Evolutionary conservation across 2,329 filamentous ascomycete genomes (phyloP).

Genomic region (Fusarium sp.): DNA sequence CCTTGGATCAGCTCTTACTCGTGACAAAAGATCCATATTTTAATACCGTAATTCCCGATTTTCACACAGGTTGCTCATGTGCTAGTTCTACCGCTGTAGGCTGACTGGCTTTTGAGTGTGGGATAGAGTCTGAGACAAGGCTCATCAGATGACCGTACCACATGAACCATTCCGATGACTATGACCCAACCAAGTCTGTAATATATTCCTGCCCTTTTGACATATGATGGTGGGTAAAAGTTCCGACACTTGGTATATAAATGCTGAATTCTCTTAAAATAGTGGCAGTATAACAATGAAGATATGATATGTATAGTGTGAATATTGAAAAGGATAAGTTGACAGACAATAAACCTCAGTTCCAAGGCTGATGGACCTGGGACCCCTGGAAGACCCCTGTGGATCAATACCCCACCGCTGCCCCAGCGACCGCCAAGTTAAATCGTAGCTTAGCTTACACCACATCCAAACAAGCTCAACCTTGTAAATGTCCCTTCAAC

Average conservation of each 20-base stretch:
- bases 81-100: constrained; percentile 11
- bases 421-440: constrained; percentile 29
- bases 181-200: constrained; percentile 6
- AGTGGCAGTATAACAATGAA: no score
- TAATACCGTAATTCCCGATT: constrained; percentile 8
- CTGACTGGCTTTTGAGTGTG: constrained; percentile 28
- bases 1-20: constrained; percentile 30
- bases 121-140: constrained; percentile 36
- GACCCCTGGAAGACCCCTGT: constrained; percentile 25
- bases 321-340: no score
- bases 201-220: no score
- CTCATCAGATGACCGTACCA: constrained; percentile 39
- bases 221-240: no score
- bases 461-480: constrained; percentile 3
- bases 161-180: constrained; percentile 33
- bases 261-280: no score
- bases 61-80: constrained; percentile 17
- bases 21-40: constrained; percentile 27
- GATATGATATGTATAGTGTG: no score
- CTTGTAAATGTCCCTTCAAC: constrained; percentile 6
- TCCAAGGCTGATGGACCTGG: background rate
- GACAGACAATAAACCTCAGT: no score
- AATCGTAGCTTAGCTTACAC: constrained; percentile 16
- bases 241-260: no score
- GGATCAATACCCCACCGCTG: constrained; percentile 22